A percentile compares a stretch with the other conserved stretches of the same genome.
Evolutionary conservation across 2,329 filamentous ascomycete genomes (phyloP).

Genomic region (Pseudogymnoascus sp.): DNA sequence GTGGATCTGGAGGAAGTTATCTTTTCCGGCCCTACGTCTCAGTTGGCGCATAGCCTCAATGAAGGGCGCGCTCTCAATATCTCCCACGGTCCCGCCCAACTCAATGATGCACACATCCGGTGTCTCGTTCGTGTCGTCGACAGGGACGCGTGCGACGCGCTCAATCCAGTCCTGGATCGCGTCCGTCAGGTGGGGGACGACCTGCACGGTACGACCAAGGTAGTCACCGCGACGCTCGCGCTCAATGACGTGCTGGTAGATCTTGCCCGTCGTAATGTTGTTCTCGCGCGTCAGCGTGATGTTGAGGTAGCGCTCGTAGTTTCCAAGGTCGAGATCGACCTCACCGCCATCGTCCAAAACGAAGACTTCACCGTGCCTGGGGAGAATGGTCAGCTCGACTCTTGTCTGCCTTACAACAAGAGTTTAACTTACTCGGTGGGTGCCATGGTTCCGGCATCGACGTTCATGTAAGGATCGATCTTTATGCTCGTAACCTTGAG

Average conservation of each 20-base stretch:
- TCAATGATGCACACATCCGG: constrained; percentile 90
- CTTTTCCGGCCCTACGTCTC: constrained; percentile 60
- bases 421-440: constrained; percentile 47
- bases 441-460: constrained; percentile 68
- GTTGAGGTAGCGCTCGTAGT: constrained; percentile 75
- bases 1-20: constrained; percentile 82
- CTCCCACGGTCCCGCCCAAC: constrained; percentile 56
- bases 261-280: constrained; percentile 97
- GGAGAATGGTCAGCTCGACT: constrained; percentile 15
- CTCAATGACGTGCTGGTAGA: constrained; percentile 83
- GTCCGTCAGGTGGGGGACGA: constrained; percentile 87
- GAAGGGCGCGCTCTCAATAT: constrained; percentile 83
- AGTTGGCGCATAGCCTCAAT: constrained; percentile 80
- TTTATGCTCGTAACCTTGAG: constrained; percentile 66
- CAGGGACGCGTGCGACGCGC: constrained; percentile 74
- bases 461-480: constrained; percentile 68
- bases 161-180: constrained; percentile 91
- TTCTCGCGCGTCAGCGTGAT: constrained; percentile 77
- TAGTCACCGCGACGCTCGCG: constrained; percentile 65
- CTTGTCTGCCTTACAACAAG: constrained; percentile 26
- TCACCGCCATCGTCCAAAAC: constrained; percentile 79
- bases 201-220: constrained; percentile 80
- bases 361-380: constrained; percentile 79
- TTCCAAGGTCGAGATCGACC: constrained; percentile 66
- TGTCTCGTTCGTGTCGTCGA: constrained; percentile 73